Percentiles rank a stretch among this genome's conserved stretches.
Conservation (phyloP, 352 stramenopile genomes). For the Globisporangium alternatum region DNA sequence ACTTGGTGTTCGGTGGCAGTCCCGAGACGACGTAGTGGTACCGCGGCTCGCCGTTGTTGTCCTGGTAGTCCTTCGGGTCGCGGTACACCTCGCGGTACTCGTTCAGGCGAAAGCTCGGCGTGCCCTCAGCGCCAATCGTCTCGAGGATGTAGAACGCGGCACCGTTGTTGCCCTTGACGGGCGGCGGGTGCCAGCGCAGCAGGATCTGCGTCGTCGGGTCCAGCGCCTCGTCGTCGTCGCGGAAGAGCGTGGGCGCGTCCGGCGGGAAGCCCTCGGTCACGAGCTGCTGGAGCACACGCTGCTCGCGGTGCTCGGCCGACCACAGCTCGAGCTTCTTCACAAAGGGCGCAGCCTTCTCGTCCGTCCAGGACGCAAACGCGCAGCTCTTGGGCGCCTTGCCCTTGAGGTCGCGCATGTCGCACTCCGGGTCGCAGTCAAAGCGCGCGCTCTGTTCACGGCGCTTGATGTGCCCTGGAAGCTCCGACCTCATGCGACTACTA, state of each 20-base stretch:
- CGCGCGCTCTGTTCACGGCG: constrained; percentile 48
- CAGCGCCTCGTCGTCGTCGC: constrained; percentile 41
- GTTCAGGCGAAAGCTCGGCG: constrained; percentile 58
- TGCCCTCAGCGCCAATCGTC: constrained; percentile 72
- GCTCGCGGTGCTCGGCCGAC: constrained; percentile 67
- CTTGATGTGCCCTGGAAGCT: constrained; percentile 65
- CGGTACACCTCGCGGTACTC: constrained; percentile 82
- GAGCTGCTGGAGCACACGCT: constrained; percentile 60
- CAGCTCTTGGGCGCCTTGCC: constrained; percentile 51
- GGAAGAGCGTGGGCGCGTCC: constrained; percentile 50
- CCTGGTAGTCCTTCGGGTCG: constrained; percentile 83
- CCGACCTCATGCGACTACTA: constrained; percentile 46
- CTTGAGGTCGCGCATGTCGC: constrained; percentile 66
- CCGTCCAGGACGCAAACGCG: constrained; percentile 57
- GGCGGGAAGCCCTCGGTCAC: constrained; percentile 67
- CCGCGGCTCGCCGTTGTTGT: constrained; percentile 74
- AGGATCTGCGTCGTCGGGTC: constrained; percentile 72
- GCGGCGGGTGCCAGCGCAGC: constrained; percentile 65
- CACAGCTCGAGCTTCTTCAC: constrained; percentile 75
- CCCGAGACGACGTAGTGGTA: constrained; percentile 70
- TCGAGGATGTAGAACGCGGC: constrained; percentile 84
- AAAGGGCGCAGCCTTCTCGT: constrained; percentile 44
- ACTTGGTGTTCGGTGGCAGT: constrained; percentile 84
- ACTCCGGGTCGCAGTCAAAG: constrained; percentile 58
- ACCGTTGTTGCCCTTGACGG: constrained; percentile 57